Conservation (phyloP, 2,329 filamentous ascomycete genomes). For the Neodidymelliopsis sp. region DNA sequence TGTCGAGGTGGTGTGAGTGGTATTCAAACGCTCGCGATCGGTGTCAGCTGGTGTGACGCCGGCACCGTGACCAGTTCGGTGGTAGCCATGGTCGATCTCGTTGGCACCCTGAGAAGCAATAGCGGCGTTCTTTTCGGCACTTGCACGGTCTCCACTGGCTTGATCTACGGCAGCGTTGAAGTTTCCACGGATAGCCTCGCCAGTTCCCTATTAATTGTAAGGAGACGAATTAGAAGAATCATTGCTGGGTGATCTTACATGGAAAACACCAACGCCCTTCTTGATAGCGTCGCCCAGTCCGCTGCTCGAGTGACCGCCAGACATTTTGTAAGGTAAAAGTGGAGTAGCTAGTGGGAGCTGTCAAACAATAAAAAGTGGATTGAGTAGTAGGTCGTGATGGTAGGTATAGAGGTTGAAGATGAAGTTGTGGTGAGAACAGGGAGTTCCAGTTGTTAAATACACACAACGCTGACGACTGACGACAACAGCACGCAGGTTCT, state of each 20-base stretch:
- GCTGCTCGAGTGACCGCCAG: constrained; percentile 32
- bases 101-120: constrained; percentile 44
- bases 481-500: neutral
- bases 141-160: constrained; percentile 39
- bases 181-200: constrained; percentile 50
- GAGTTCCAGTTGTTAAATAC: neutral
- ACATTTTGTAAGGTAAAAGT: constrained; percentile 27
- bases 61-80: constrained; percentile 39
- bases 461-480: constrained; percentile 2
- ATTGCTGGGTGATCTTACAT: constrained; percentile 31
- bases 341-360: constrained; percentile 12
- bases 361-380: constrained; percentile 8
- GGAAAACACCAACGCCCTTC: constrained; percentile 45
- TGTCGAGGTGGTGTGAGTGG: constrained; percentile 29
- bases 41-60: constrained; percentile 39
- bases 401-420: neutral
- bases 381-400: neutral
- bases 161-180: constrained; percentile 47
- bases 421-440: neutral
- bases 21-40: constrained; percentile 35
- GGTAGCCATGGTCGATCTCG: constrained; percentile 46
- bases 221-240: neutral
- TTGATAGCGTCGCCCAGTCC: constrained; percentile 41
- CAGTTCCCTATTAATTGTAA: constrained; percentile 41
- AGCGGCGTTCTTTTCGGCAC: constrained; percentile 39